phyloP scores from a whole-genome alignment of 352 stramenopile genomes.

The Phytopythium aichiense region DNA sequence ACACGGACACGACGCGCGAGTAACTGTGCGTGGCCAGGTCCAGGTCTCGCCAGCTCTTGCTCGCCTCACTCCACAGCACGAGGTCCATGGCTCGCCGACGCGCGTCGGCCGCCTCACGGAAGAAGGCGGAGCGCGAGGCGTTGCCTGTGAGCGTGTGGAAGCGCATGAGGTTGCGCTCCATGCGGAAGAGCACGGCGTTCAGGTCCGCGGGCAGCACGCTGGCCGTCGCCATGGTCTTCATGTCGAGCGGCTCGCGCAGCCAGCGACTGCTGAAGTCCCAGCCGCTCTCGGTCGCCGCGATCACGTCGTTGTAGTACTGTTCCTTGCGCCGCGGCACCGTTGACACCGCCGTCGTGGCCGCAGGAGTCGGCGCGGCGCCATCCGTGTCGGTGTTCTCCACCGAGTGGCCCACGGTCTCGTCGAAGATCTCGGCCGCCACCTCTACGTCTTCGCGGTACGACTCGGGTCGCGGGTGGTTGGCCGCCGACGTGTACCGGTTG shows the following conservation, averaged over 20 bases:
- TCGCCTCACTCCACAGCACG: constrained; percentile 61
- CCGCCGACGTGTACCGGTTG: constrained; percentile 76
- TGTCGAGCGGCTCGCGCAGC: constrained; percentile 52
- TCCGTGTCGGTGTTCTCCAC: constrained; percentile 13
- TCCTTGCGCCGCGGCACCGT: constrained; percentile 49
- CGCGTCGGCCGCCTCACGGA: constrained; percentile 29
- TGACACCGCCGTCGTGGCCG: constrained; percentile 6
- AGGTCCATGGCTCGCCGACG: constrained; percentile 57
- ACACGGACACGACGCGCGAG: constrained; percentile 47
- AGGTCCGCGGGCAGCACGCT: constrained; percentile 81
- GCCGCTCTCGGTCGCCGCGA: constrained; percentile 81
- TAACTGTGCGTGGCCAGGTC: constrained; percentile 43
- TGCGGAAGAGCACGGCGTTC: constrained; percentile 77
- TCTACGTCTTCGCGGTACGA: constrained; percentile 84
- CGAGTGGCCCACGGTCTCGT: constrained; percentile 24
- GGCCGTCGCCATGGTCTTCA: constrained; percentile 68
- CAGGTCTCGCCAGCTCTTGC: constrained; percentile 70
- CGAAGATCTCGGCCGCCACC: constrained; percentile 60
- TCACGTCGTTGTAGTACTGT: constrained; percentile 82
- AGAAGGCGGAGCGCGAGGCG: constrained; percentile 36
- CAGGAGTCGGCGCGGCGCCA: background rate
- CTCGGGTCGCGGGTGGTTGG: constrained; percentile 76
- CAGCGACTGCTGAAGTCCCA: constrained; percentile 91
- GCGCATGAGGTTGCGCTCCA: constrained; percentile 70
- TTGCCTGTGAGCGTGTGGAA: constrained; percentile 58